Conservation (phyloP, 225 moss, liverwort and hornwort species). For the Pseudisothecium myosuroides region DNA sequence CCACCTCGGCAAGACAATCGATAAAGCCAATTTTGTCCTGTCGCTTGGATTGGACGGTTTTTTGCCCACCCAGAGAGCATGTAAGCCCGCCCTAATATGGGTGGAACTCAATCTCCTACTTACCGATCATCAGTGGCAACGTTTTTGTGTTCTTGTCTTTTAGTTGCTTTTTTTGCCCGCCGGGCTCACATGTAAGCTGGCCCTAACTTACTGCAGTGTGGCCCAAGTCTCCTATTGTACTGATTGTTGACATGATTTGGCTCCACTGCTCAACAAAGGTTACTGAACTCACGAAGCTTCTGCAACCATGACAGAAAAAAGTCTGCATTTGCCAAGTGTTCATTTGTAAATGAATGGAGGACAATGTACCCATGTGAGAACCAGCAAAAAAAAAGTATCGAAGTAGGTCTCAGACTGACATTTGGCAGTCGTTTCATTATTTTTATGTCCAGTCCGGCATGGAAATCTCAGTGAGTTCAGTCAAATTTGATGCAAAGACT, state of each 20-base stretch:
- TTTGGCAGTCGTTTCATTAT: background rate
- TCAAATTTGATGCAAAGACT: background rate
- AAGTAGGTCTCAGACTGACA: background rate
- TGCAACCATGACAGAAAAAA: background rate
- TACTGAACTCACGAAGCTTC: background rate
- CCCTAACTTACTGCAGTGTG: background rate
- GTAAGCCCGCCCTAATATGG: too few relatives aligned
- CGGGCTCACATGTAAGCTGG: too few relatives aligned
- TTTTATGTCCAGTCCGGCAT: too few relatives aligned
- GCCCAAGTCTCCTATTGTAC: background rate
- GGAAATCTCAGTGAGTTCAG: background rate
- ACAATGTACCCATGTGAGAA: background rate
- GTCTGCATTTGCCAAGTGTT: background rate
- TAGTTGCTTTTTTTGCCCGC: too few relatives aligned
- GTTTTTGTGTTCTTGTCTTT: too few relatives aligned
- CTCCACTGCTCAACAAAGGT: background rate
- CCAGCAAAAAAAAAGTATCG: background rate
- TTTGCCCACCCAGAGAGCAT: too few relatives aligned
- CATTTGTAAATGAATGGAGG: background rate
- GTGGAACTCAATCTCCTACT: too few relatives aligned
- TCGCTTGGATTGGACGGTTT: too few relatives aligned
- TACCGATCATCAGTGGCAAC: too few relatives aligned
- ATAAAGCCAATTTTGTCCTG: too few relatives aligned
- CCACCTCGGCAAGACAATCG: too few relatives aligned
- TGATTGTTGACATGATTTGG: background rate